Evolutionary conservation across 1,139 yeast species (phyloP).

Genomic region (Pichia sp.): DNA sequence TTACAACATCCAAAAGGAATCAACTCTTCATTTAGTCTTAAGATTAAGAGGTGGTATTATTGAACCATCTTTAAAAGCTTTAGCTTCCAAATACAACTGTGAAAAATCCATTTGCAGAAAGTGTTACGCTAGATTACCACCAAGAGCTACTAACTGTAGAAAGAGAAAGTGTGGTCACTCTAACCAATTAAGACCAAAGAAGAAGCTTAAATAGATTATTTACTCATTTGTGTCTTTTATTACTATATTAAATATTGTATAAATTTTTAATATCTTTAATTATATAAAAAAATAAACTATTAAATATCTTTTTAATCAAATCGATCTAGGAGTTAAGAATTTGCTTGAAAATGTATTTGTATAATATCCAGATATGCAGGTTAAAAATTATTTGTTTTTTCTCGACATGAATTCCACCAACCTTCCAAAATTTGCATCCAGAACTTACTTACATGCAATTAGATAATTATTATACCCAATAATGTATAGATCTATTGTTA

Average conservation of each 20-base stretch:
- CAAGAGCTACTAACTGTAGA: constrained; percentile 99
- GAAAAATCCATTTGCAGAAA: constrained; percentile 98
- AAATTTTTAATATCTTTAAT: constrained; percentile 4
- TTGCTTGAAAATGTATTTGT: not conserved
- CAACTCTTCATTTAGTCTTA: constrained; percentile 79
- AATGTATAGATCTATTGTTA: not conserved
- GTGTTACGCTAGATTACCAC: constrained; percentile 99
- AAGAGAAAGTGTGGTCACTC: constrained; percentile 99
- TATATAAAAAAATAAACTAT: not conserved
- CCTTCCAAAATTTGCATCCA: no score
- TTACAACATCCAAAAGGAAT: constrained; percentile 94
- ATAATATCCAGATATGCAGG: no score
- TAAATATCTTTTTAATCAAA: not conserved
- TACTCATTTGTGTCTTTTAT: constrained; percentile 23
- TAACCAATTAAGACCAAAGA: constrained; percentile 99
- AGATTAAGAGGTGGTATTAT: constrained; percentile 96
- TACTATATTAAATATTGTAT: constrained; percentile 24
- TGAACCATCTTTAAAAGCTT: constrained; percentile 98
- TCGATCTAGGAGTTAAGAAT: not conserved
- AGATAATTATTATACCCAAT: not conserved
- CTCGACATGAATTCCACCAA: not conserved
- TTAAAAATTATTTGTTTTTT: not conserved
- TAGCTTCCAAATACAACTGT: constrained; percentile 99
- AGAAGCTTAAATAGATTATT: constrained; percentile 84
- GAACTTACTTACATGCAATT: no score